Evolutionary conservation across 495 filamentous ascomycete species (phyloP).

Genomic region (Penicillium pancosmium): DNA sequence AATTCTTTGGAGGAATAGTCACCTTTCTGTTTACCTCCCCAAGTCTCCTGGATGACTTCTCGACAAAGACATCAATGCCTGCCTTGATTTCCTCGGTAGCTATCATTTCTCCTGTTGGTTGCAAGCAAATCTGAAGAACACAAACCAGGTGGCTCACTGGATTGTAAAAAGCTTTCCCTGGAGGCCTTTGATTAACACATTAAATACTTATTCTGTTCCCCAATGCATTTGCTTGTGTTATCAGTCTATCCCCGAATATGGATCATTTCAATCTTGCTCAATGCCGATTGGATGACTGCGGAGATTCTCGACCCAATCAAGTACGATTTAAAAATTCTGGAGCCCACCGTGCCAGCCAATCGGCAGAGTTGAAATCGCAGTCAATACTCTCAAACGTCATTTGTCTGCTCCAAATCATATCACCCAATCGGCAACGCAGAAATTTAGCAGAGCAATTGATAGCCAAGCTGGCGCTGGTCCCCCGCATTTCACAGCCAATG

Average conservation of each 20-base stretch:
- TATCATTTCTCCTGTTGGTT: constrained; percentile 15
- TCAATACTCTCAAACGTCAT: neutral
- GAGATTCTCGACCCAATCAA: neutral
- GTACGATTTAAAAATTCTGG: too few relatives aligned
- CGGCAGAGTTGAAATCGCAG: neutral
- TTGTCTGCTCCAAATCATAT: neutral
- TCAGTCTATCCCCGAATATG: neutral
- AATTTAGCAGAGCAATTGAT: neutral
- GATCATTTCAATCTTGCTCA: neutral
- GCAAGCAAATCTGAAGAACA: neutral
- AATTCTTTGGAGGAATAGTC: neutral
- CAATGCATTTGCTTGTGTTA: neutral
- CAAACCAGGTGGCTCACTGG: too few relatives aligned
- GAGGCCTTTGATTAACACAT: neutral
- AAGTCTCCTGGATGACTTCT: constrained; percentile 21
- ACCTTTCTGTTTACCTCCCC: constrained; percentile 51
- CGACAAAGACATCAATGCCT: neutral
- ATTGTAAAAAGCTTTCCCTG: neutral
- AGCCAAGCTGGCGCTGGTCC: neutral
- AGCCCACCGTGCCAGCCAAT: neutral
- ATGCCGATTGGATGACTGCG: neutral
- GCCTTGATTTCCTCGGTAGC: neutral
- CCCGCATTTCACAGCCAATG: neutral
- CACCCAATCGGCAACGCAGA: neutral
- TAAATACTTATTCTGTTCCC: neutral